A percentile compares a stretch with the other conserved stretches of the same genome.
phyloP scores from a whole-genome alignment of 1,139 yeast genomes.

The Hyphopichia buzzinii region DNA sequence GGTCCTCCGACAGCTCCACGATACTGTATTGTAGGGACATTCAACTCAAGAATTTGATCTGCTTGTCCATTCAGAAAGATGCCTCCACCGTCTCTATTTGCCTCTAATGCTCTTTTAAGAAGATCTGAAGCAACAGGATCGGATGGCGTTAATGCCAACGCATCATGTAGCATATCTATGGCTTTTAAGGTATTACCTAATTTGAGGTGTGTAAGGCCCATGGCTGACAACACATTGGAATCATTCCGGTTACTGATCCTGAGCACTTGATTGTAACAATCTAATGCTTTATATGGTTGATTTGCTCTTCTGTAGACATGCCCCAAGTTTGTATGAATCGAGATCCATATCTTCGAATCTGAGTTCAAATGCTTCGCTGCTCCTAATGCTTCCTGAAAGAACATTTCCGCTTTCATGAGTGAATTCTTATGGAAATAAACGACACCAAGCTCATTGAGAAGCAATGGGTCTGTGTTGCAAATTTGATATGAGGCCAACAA shows the following conservation, averaged over 20 bases:
- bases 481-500: conserved; percentile 71
- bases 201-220: conserved; percentile 79
- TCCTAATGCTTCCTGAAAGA: conserved; percentile 68
- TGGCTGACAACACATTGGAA: conserved; percentile 74
- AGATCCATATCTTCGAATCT: conserved; percentile 81
- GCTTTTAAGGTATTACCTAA: conserved; percentile 65
- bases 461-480: conserved; percentile 81
- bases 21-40: conserved; percentile 17
- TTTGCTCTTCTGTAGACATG: conserved; percentile 80
- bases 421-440: conserved; percentile 77
- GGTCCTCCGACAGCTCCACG: conserved; percentile 3
- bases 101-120: conserved; percentile 75
- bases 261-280: conserved; percentile 73
- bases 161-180: conserved; percentile 74
- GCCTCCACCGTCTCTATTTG: conserved; percentile 41
- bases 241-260: conserved; percentile 66
- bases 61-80: conserved; percentile 22
- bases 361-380: conserved; percentile 71
- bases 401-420: conserved; percentile 64
- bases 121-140: conserved; percentile 86
- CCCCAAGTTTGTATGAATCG: conserved; percentile 86
- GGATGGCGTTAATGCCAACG: conserved; percentile 73
- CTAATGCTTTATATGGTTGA: conserved; percentile 63
- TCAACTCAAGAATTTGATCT: conserved; percentile 16
- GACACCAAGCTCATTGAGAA: conserved; percentile 91